Base-by-base conservation (phyloP, 2,329 filamentous ascomycete genomes). In the Fusarium oligoseptatum region DNA sequence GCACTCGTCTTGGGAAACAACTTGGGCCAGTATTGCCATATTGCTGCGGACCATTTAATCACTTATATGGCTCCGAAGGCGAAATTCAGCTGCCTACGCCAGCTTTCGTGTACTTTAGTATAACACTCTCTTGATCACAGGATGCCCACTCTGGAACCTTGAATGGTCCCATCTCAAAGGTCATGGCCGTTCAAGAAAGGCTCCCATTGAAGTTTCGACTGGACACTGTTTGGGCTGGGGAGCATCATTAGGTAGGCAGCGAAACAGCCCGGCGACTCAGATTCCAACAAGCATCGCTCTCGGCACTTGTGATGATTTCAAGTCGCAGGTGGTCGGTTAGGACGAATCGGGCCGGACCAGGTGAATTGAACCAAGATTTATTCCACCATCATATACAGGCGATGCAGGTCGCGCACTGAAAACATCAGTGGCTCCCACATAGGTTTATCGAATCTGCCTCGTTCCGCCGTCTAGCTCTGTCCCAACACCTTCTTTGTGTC, bases 401-500 rank as follows among this genome's bases (percentile, higher is more conserved):
- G 62, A 71, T 62, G 58, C 36, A 57, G 67, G 34, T 56, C 56
- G 29, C n/a, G 20, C 48, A 57, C 55, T 39, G 41, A 69, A 36
- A 48, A 58, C 48, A 58, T 48, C 52, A 60, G 64, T 62, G 56
- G 37, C 65, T 55, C 45, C 65, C 27, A 52, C 62, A 45, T 74
- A 48, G 58, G 29, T 56, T 68, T 63, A 58, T 69, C 45, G 45
- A 60, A 56, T 66, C 65, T 65, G 58, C 60, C 64, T 37, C 50
- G 17, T 48, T 68, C 48, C 45, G 24, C 27, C 52, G 41, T 67
- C 74, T 79, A 82, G 56, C 66, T 79, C 66, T 79, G 80, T 39
- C 84, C 85, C 60, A 90, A 77, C 67, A 90, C 88, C 81, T 89
- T 88, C 81, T 92, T 90, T 66, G 92, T 90, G 78, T 97, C 94